phyloP scores from a whole-genome alignment of 768 basidiomycete species.

The Rhodosporidiobolus sp. region DNA sequence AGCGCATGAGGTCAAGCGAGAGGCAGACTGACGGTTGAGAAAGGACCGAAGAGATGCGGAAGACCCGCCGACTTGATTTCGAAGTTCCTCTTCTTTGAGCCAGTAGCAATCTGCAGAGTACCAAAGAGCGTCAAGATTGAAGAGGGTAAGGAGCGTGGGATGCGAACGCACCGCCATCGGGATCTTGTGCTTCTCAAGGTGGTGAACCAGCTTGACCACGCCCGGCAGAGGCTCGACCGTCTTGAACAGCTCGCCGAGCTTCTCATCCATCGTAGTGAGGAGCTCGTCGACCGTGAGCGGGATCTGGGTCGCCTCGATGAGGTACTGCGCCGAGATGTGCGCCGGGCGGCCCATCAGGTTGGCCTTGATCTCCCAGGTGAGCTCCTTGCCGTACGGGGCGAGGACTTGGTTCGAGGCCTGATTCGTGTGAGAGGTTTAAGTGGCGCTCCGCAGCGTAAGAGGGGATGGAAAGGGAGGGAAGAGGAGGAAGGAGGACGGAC shows the following conservation, averaged over 20 bases:
- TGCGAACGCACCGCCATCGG: slow-evolving; percentile 62
- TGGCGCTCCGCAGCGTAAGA: neutral
- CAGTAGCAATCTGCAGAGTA: slow-evolving; percentile 57
- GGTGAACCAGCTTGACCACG: slow-evolving; percentile 63
- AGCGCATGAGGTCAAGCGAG: too few relatives aligned
- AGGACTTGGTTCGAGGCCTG: slow-evolving; percentile 64
- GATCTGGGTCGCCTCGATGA: slow-evolving; percentile 52
- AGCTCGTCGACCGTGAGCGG: slow-evolving; percentile 63
- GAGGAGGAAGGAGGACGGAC: neutral
- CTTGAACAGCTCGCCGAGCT: slow-evolving; percentile 67
- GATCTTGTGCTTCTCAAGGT: slow-evolving; percentile 64
- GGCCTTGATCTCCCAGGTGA: slow-evolving; percentile 66
- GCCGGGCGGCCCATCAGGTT: slow-evolving; percentile 53
- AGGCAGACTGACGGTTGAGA: slow-evolving; percentile 51
- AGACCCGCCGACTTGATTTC: slow-evolving; percentile 66
- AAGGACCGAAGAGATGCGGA: slow-evolving; percentile 59
- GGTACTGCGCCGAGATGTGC: slow-evolving; percentile 3
- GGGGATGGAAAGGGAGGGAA: neutral
- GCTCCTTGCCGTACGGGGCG: slow-evolving; percentile 64
- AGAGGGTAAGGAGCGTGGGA: neutral
- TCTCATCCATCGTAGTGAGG: slow-evolving; percentile 57
- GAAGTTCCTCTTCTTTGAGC: slow-evolving; percentile 65
- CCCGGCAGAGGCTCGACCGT: slow-evolving; percentile 72
- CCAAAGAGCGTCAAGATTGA: neutral
- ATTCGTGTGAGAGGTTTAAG: too few relatives aligned